Evolutionary conservation across 805 yeast species (phyloP).

Genomic region (Metschnikowia arizonensis): DNA sequence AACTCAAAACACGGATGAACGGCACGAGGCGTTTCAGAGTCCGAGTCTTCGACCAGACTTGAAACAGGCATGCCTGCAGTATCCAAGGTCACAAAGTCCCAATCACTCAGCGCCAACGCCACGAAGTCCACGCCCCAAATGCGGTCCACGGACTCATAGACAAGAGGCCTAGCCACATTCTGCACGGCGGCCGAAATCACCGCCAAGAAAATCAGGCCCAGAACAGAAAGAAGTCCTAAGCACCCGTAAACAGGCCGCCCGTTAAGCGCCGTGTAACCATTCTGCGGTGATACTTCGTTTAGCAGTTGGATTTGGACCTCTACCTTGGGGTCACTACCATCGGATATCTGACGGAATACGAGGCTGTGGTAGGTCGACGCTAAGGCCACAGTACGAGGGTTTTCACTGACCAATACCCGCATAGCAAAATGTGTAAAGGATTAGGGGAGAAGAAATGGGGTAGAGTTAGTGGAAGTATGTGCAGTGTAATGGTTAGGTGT

Average conservation of each 20-base stretch:
- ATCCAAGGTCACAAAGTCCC: constrained; percentile 78
- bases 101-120: constrained; percentile 62
- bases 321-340: constrained; percentile 19
- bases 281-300: constrained; percentile 31
- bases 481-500: neutral
- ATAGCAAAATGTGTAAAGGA: constrained; percentile 1
- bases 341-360: constrained; percentile 13
- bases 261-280: constrained; percentile 36
- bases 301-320: constrained; percentile 45
- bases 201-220: constrained; percentile 65
- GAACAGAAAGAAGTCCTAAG: constrained; percentile 74
- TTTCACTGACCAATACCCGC: constrained; percentile 14
- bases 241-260: constrained; percentile 55
- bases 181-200: constrained; percentile 67
- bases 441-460: neutral
- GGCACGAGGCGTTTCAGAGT: constrained; percentile 19
- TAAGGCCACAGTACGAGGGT: constrained; percentile 18
- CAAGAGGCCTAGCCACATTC: constrained; percentile 78
- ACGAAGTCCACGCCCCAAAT: constrained; percentile 85
- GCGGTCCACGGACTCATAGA: constrained; percentile 72
- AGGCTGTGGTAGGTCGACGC: constrained; percentile 17
- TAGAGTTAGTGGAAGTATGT: neutral
- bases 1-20: constrained; percentile 80
- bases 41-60: constrained; percentile 22
- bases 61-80: constrained; percentile 59